Evolutionary conservation across 306 rosid species (phyloP).

Genomic region (Casuarina glauca): DNA sequence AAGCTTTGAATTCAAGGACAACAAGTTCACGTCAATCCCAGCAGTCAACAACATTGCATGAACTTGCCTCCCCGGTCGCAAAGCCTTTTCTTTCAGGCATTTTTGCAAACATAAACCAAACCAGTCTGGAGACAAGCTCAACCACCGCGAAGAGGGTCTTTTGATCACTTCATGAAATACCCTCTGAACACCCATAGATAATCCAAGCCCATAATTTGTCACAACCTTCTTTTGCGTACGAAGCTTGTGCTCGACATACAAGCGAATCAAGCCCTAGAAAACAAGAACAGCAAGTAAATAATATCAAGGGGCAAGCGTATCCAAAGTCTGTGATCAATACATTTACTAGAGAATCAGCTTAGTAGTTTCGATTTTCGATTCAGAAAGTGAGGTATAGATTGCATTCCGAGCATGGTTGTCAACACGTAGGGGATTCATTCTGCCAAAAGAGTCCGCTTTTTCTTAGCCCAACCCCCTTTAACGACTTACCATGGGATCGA

Average conservation of each 20-base stretch:
- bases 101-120: conserved; percentile 50
- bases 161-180: conserved; percentile 26
- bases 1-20: conserved; percentile 58
- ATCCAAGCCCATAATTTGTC: conserved; percentile 3
- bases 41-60: conserved; percentile 51
- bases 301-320: background rate
- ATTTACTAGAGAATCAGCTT: background rate
- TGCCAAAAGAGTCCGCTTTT: background rate
- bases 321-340: background rate
- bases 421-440: background rate
- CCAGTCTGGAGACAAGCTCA: conserved; percentile 32
- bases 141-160: conserved; percentile 7
- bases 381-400: background rate
- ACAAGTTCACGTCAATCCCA: conserved; percentile 41
- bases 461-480: background rate
- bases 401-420: background rate
- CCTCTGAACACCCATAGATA: background rate
- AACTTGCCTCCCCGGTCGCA: conserved; percentile 59
- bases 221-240: background rate
- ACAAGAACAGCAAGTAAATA: background rate
- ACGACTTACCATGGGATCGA: too few species aligned
- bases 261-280: background rate
- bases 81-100: conserved; percentile 59
- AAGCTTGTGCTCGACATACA: background rate
- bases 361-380: background rate